Conservation (phyloP, 192 early-diverging fungal genomes). For the Backusella westeae region DNA sequence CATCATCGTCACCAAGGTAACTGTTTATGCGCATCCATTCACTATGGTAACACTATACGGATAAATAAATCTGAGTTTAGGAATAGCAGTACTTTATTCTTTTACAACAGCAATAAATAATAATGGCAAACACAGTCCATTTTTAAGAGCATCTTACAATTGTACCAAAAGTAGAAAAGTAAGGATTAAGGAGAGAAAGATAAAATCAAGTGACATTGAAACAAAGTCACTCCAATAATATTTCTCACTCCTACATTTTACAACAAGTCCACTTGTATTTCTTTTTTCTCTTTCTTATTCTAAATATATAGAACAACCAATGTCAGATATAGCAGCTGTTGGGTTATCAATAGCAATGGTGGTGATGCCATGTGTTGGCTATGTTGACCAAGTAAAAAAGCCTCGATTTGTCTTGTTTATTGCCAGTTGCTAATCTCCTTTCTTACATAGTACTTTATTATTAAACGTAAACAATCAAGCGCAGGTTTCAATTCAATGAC, state of each 20-base stretch:
- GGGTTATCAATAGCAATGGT: slow-evolving; percentile 49
- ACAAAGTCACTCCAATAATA: not conserved
- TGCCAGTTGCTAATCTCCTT: not conserved
- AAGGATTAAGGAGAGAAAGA: not conserved
- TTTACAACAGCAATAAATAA: too few relatives aligned
- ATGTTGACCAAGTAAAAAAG: slow-evolving; percentile 48
- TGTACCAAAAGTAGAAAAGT: too few relatives aligned
- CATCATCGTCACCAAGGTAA: too few relatives aligned
- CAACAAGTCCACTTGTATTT: not conserved
- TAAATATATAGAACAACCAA: not conserved
- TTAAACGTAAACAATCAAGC: slow-evolving; percentile 47
- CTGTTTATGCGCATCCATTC: too few relatives aligned
- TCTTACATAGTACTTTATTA: slow-evolving; percentile 40
- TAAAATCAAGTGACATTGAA: not conserved
- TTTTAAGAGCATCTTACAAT: too few relatives aligned
- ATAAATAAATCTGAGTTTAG: too few relatives aligned
- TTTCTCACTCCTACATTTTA: not conserved
- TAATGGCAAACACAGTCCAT: too few relatives aligned
- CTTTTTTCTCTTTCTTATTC: not conserved
- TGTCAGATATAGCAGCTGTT: not conserved
- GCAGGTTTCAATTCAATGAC: slow-evolving; percentile 53
- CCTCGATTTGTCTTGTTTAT: not conserved
- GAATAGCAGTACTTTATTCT: too few relatives aligned
- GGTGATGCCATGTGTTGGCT: slow-evolving; percentile 53
- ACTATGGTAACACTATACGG: too few relatives aligned